Percentiles rank a stretch among this genome's conserved stretches.
phyloP scores from a whole-genome alignment of 2,329 filamentous ascomycete species.

The Epicoccum nigrum region DNA sequence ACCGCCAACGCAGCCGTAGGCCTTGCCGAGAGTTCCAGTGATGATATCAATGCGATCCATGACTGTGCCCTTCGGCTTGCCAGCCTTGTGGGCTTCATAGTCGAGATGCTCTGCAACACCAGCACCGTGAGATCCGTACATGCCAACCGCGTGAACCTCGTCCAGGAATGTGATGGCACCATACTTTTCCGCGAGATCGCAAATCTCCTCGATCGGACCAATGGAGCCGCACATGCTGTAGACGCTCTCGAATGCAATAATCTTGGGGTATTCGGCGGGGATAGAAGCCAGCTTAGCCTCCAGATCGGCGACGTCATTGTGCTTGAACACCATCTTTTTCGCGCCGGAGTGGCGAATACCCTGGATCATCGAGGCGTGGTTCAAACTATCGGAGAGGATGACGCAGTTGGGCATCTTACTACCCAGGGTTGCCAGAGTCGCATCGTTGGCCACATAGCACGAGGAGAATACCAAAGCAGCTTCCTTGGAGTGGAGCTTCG shows the following conservation, averaged over 20 bases:
- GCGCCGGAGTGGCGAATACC: constrained; percentile 97
- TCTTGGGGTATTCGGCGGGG: constrained; percentile 85
- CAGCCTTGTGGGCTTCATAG: constrained; percentile 81
- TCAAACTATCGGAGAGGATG: constrained; percentile 95
- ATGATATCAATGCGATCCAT: constrained; percentile 99
- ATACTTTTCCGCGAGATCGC: constrained; percentile 95
- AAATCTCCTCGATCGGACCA: constrained; percentile 93
- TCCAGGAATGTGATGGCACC: constrained; percentile 97
- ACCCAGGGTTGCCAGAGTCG: constrained; percentile 93
- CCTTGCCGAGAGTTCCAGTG: constrained; percentile 95
- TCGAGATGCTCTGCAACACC: constrained; percentile 98
- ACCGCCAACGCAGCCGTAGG: constrained; percentile 95
- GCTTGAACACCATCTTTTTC: constrained; percentile 97
- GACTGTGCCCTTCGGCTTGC: constrained; percentile 77
- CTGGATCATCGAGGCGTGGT: constrained; percentile 99
- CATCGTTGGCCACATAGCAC: constrained; percentile 98
- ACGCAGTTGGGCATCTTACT: constrained; percentile 97
- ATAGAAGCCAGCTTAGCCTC: constrained; percentile 91
- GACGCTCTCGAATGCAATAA: constrained; percentile 97
- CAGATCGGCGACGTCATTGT: constrained; percentile 93
- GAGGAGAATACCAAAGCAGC: constrained; percentile 93
- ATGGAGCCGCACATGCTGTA: constrained; percentile 99
- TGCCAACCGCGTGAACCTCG: constrained; percentile 97
- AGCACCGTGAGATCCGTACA: constrained; percentile 96
- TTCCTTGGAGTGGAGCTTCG: constrained; percentile 90